Percentiles rank a stretch among this genome's conserved stretches.
Evolutionary conservation across 129 eudicot species (phyloP).

Genomic region (Chrysanthemum lavandulifolium): DNA sequence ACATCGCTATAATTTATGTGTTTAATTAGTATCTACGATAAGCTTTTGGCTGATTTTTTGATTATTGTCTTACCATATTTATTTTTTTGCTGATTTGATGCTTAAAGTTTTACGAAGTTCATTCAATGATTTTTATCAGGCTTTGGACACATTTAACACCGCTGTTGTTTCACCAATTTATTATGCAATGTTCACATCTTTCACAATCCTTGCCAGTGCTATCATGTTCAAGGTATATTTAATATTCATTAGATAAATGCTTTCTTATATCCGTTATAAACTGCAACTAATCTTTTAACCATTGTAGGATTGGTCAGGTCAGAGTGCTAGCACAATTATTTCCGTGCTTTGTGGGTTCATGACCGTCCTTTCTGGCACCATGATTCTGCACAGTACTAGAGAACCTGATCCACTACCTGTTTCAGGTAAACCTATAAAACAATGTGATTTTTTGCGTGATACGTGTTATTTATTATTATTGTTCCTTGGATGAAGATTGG

Average conservation of each 20-base stretch:
- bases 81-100: conserved; percentile 1
- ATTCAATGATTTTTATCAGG: conserved; percentile 38
- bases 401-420: conserved; percentile 64
- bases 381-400: conserved; percentile 83
- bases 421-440: conserved; percentile 44
- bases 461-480: neutral
- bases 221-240: conserved; percentile 72
- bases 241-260: neutral
- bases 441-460: neutral
- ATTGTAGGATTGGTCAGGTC: conserved; percentile 89
- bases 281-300: neutral
- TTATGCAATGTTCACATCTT: conserved; percentile 76
- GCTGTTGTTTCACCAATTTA: conserved; percentile 79
- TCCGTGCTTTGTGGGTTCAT: conserved; percentile 91
- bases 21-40: neutral
- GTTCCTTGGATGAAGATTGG: neutral
- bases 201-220: conserved; percentile 78
- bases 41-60: neutral
- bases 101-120: neutral
- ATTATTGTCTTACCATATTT: neutral
- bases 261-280: conserved; percentile 3
- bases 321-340: conserved; percentile 69
- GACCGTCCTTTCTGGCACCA: conserved; percentile 86
- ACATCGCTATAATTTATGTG: neutral
- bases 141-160: conserved; percentile 73